Base-by-base conservation (phyloP, 1,284 basidiomycete genomes). In the Ceratobasidium sp. region DNA sequence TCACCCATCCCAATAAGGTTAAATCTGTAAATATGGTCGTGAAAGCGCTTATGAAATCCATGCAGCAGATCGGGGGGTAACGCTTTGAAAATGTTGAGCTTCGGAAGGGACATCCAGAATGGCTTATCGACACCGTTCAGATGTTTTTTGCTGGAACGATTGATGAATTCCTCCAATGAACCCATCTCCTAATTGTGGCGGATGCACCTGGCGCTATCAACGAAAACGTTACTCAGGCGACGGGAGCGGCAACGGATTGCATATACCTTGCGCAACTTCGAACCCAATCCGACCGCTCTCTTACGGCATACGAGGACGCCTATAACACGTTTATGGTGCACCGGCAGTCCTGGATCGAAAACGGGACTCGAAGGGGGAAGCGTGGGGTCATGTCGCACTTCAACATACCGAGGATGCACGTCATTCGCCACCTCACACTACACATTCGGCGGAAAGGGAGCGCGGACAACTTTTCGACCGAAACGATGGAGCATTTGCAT, bases 351-450 rank as follows among this genome's bases (percentile, higher is more conserved):
- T 71, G 53, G 36, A n/a, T 71, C 33, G 44, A 57, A 22, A 71
- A 71, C 17, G 51, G 53, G 1, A 57, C 67, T 4, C 51, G 67
- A 3, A 31, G 7, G 36, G 51, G 67, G 29, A 71, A 71, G 36
- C 54, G 44, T 19, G 36, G 24, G 27, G 53, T 47, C 4, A 41
- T 71, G 8, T 22, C 29, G 6, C 54, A 71, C 31, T 71, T 54
- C 44, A 62, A 62, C 24, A 71, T 75, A 45, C 74, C 54, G 2
- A 73, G 73, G 50, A 56, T 75, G 29, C 66, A 75, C 44, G 50
- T 48, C 3, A 53, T 75, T 5, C 31, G 41, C 2, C 74, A 72
- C 45, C 50, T 57, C 64, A 48, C 29, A 1, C 45, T 4, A 0
- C 47, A 57, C 47, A 41, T 66, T 15, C 56, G 22, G 24, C 44